These are phyloP conservation scores for Lepidium aucheri DNA, from an alignment of 345 rosid species.

Conservation along the genomic window DNA sequence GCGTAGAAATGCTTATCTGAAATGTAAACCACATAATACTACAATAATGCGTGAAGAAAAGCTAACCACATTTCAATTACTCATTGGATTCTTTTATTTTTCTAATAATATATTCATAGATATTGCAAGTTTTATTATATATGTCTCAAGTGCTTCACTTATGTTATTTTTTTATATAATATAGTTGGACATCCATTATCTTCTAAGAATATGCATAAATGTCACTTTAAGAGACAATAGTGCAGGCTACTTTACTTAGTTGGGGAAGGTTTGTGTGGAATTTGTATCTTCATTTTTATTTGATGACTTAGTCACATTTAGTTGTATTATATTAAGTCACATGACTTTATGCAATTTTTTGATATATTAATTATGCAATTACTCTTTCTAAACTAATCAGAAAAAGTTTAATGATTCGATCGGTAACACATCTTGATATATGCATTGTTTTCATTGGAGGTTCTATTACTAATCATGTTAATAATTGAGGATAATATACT, in stretches of 20 bases:
- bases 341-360: neutral
- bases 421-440: neutral
- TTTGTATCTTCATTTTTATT: slow-evolving; percentile 10
- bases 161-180: neutral
- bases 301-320: neutral
- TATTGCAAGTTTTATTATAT: slow-evolving; percentile 8
- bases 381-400: slow-evolving; percentile 2
- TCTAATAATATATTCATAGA: neutral
- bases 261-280: slow-evolving; percentile 24
- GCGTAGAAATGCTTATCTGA: slow-evolving; percentile 11
- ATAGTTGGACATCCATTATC: slow-evolving; percentile 28
- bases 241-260: slow-evolving; percentile 25
- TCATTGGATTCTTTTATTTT: neutral
- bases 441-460: neutral
- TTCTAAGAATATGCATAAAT: slow-evolving; percentile 17
- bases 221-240: slow-evolving; percentile 19
- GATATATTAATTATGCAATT: neutral
- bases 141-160: slow-evolving; percentile 17
- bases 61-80: slow-evolving; percentile 10
- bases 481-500: neutral
- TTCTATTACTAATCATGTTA: neutral
- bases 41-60: neutral
- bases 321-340: neutral
- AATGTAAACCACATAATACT: slow-evolving; percentile 20
- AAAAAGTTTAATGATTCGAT: slow-evolving; percentile 5